Conservation (phyloP, 2,329 filamentous ascomycete species). For the Ophiostoma pallidulum region DNA sequence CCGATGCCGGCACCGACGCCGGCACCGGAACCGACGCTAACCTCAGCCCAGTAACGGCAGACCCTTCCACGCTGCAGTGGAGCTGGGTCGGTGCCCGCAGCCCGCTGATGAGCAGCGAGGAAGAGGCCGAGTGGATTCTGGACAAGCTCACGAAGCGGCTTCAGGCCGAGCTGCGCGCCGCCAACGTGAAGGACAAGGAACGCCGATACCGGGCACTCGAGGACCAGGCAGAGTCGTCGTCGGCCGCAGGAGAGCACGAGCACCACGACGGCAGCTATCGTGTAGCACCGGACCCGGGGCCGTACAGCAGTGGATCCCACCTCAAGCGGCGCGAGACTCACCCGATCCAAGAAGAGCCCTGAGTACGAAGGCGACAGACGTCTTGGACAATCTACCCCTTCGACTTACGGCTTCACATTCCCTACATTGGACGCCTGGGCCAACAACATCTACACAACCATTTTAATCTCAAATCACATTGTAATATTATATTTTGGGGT, state of each 20-base stretch:
- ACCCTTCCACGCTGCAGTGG: conserved; percentile 38
- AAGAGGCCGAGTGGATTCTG: conserved; percentile 65
- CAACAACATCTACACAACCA: too few species aligned
- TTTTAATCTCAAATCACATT: too few species aligned
- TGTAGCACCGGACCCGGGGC: not conserved
- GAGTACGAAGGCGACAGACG: too few species aligned
- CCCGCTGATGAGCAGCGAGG: conserved; percentile 58
- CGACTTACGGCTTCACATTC: too few species aligned
- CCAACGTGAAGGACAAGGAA: not conserved
- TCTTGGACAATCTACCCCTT: too few species aligned
- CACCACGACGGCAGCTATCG: not conserved
- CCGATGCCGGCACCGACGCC: not conserved
- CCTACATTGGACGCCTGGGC: too few species aligned
- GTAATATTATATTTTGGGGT: too few species aligned
- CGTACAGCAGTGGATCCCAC: conserved; percentile 3
- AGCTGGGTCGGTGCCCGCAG: conserved; percentile 64
- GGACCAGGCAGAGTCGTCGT: not conserved
- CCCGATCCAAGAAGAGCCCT: conserved; percentile 11
- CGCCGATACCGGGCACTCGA: not conserved
- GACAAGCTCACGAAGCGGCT: conserved; percentile 52
- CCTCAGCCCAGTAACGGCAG: too few species aligned
- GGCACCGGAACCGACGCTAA: not conserved
- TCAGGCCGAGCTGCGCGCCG: conserved; percentile 34
- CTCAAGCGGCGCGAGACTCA: conserved; percentile 4
- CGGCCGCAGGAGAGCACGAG: not conserved